Percentiles rank a stretch among this genome's conserved stretches.
Evolutionary conservation across 1,284 basidiomycete genomes (phyloP).

Genomic region (Leccinum fallax): DNA sequence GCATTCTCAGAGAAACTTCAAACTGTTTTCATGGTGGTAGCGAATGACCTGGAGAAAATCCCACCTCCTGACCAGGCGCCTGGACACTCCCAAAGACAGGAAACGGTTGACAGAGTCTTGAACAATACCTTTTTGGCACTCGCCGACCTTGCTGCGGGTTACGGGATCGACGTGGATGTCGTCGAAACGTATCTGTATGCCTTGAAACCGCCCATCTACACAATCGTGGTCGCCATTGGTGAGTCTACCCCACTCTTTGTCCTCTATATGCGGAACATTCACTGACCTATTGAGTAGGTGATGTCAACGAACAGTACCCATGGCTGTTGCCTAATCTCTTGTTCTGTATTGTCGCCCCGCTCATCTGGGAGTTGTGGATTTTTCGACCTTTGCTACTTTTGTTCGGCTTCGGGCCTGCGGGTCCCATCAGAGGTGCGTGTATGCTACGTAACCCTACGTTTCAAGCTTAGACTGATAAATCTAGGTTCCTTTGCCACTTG

Average conservation of each 20-base stretch:
- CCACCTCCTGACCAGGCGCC: constrained; percentile 4
- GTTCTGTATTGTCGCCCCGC: constrained; percentile 6
- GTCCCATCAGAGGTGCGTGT: constrained; percentile 20
- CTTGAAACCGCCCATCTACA: background rate
- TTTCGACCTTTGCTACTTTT: constrained; percentile 9
- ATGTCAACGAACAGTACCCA: constrained; percentile 20
- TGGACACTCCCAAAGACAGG: constrained; percentile 3
- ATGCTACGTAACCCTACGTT: background rate
- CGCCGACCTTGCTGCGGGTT: background rate
- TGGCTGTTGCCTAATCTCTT: constrained; percentile 8
- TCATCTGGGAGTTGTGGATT: constrained; percentile 17
- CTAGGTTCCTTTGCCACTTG: constrained; percentile 18
- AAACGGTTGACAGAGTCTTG: constrained; percentile 12
- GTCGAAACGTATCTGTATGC: constrained; percentile 1
- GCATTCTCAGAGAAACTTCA: constrained; percentile 9
- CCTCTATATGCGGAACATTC: background rate
- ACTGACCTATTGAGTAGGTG: constrained; percentile 7
- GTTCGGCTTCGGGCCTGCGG: constrained; percentile 22
- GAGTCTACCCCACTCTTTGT: background rate
- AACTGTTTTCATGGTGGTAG: background rate
- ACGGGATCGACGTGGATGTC: constrained; percentile 2
- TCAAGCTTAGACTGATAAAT: background rate
- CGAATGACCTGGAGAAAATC: background rate
- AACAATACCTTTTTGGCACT: background rate
- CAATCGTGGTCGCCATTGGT: constrained; percentile 14